phyloP scores from a whole-genome alignment of 768 basidiomycete genomes.

The Rhizopogon rudus region DNA sequence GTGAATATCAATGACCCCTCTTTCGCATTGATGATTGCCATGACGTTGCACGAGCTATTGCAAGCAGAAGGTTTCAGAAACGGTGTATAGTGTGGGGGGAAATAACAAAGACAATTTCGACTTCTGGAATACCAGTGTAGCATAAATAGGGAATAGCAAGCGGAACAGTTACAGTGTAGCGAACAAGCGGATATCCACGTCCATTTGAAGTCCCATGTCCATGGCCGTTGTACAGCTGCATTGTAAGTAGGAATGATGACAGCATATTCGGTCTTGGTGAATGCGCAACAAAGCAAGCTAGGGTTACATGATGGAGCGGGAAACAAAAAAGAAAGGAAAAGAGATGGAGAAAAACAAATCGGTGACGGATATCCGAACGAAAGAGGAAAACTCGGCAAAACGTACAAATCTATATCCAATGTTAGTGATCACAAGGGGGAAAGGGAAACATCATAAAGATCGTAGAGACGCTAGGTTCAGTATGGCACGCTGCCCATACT shows the following conservation, averaged over 20 bases:
- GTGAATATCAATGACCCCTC: slow-evolving; percentile 21
- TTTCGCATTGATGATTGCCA: slow-evolving; percentile 13
- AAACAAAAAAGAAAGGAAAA: slow-evolving; percentile 13
- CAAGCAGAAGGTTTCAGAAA: neutral
- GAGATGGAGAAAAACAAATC: slow-evolving; percentile 5
- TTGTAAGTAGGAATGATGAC: slow-evolving; percentile 20
- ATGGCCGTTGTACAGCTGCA: slow-evolving; percentile 24
- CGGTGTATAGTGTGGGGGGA: neutral
- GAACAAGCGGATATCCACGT: slow-evolving; percentile 48
- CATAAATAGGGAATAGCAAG: slow-evolving; percentile 9
- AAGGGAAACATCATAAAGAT: neutral
- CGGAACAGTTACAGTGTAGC: slow-evolving; percentile 45
- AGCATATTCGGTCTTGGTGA: slow-evolving; percentile 6
- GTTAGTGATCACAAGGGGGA: neutral
- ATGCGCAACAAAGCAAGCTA: slow-evolving; percentile 5
- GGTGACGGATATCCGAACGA: neutral
- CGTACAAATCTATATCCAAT: slow-evolving; percentile 23
- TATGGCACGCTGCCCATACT: slow-evolving; percentile 32
- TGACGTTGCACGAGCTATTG: slow-evolving; percentile 15
- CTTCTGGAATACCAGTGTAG: slow-evolving; percentile 10
- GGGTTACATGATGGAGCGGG: slow-evolving; percentile 7
- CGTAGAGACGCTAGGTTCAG: slow-evolving; percentile 14
- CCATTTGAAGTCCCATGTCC: slow-evolving; percentile 50
- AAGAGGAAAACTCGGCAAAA: slow-evolving; percentile 7
- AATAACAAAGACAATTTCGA: neutral